Base-by-base conservation (phyloP, 352 stramenopile species). In the Saprolegnia diclina region DNA sequence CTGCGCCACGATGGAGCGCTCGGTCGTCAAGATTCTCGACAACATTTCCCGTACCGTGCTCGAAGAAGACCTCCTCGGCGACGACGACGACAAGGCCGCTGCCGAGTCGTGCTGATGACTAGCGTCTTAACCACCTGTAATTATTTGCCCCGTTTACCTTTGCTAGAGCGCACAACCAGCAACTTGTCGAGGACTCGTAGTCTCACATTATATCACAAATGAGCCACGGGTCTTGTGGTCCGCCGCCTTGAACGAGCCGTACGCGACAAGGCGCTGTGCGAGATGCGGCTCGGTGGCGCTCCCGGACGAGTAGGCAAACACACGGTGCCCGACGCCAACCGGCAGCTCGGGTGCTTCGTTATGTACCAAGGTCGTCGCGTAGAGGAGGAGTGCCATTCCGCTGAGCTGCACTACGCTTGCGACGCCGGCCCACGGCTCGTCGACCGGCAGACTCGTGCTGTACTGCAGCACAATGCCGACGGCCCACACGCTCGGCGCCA, bases 1-100 rank as follows among this genome's bases (percentile, higher is more conserved):
- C 64, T 73, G 77, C 22, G 73, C 80, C 53, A 71, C 70, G 37
- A 90, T 94, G 77, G 86, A 95, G 71, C 52, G 69, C 29, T 84
- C 84, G 19, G 76, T 92, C 40, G 74, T 77, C 44, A 70, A 75
- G 48, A 80, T 91, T 67, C 74, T 94, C 48, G 71, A 80, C 67
- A 74, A 87, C 21, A 74, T 92, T 21, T 72, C 75, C 0, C 14
- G 42, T 1, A 19, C 26, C 19, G 63, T 69, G 40, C n/a, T 65
- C 13, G 35, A 52, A 22, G 24, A 65, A 52, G 26, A 65, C n/a
- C 1, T 37, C 1, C 2, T 56, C 21, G 16, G 19, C 26, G 48
- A 56, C 16, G 19, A 56, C 48, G 19, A n/a, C 1, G 14, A 13
- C 48, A 26, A 56, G 21, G 4, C 21, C 48, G 48, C 21, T 16